phyloP scores from a whole-genome alignment of 805 yeast species.

The Ogataea parapolymorpha region DNA sequence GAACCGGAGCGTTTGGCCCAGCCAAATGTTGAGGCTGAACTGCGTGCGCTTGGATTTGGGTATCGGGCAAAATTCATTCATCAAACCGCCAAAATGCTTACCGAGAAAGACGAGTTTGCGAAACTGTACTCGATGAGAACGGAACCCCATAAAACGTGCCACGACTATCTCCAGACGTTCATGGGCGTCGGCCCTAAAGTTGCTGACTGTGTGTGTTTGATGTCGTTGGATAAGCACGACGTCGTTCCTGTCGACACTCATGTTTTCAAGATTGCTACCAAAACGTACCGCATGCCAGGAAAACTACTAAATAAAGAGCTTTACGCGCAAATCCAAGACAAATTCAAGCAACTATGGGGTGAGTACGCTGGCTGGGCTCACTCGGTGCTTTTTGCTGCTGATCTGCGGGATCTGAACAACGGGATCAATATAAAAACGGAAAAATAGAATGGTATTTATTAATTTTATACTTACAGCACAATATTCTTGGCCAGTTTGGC shows the following conservation, averaged over 20 bases:
- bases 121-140: slow-evolving; percentile 42
- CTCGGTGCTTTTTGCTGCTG: slow-evolving; percentile 86
- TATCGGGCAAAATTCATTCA: slow-evolving; percentile 87
- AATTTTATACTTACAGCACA: slow-evolving; percentile 50
- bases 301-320: slow-evolving; percentile 48
- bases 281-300: slow-evolving; percentile 61
- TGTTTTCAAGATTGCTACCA: slow-evolving; percentile 80
- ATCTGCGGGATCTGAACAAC: slow-evolving; percentile 65
- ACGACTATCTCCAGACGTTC: slow-evolving; percentile 57
- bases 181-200: slow-evolving; percentile 97
- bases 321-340: slow-evolving; percentile 55
- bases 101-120: slow-evolving; percentile 36
- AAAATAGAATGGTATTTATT: slow-evolving; percentile 2
- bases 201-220: slow-evolving; percentile 92
- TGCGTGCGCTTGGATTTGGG: slow-evolving; percentile 69
- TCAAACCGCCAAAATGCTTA: slow-evolving; percentile 64
- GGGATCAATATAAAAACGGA: slow-evolving; percentile 45
- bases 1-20: slow-evolving; percentile 47
- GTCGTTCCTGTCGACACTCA: slow-evolving; percentile 96
- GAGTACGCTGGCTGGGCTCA: slow-evolving; percentile 98
- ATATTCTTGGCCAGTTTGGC: slow-evolving; percentile 89
- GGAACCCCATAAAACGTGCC: slow-evolving; percentile 40
- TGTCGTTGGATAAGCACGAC: slow-evolving; percentile 84
- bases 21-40: slow-evolving; percentile 30
- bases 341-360: slow-evolving; percentile 75